phyloP scores from a whole-genome alignment of 371 early-diverging fungal species.

The Catenaria anguillulae region DNA sequence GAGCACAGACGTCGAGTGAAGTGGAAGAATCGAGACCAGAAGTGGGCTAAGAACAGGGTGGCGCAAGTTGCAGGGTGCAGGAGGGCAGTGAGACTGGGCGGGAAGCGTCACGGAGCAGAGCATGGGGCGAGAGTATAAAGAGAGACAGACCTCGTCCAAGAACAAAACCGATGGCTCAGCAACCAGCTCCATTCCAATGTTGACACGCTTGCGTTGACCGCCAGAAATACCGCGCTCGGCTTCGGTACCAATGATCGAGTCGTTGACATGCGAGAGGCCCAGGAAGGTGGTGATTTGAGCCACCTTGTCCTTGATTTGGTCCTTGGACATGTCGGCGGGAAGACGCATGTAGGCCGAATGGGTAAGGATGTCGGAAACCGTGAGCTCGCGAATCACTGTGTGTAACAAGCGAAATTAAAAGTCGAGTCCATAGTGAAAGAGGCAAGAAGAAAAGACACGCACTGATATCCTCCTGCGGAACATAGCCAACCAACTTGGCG shows the following conservation, averaged over 20 bases:
- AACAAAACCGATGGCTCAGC: conserved; percentile 41
- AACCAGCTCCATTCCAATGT: conserved; percentile 68
- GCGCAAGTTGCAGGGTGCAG: too few relatives aligned
- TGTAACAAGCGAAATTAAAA: too few relatives aligned
- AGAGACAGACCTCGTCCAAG: conserved; percentile 15
- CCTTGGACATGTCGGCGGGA: conserved; percentile 26
- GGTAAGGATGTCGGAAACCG: neutral
- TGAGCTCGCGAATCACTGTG: conserved; percentile 18
- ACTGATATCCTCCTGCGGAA: neutral
- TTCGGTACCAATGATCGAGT: conserved; percentile 50
- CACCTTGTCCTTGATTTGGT: conserved; percentile 33
- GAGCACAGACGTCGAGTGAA: conserved; percentile 42
- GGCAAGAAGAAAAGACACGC: neutral
- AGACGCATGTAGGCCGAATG: conserved; percentile 57
- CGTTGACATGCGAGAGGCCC: conserved; percentile 41
- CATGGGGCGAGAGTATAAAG: neutral
- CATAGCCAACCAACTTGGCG: conserved; percentile 43
- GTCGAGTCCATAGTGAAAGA: neutral
- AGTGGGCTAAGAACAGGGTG: too few relatives aligned
- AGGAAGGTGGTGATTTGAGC: conserved; percentile 37
- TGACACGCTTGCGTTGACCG: conserved; percentile 71
- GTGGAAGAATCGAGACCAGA: conserved; percentile 67
- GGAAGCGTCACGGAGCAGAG: too few relatives aligned
- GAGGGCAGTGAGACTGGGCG: too few relatives aligned
- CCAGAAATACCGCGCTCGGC: conserved; percentile 57